Evolutionary conservation across 805 yeast species (phyloP), one percentile per base, ranked within the genome.

Genomic region (Priceomyces castillae): DNA sequence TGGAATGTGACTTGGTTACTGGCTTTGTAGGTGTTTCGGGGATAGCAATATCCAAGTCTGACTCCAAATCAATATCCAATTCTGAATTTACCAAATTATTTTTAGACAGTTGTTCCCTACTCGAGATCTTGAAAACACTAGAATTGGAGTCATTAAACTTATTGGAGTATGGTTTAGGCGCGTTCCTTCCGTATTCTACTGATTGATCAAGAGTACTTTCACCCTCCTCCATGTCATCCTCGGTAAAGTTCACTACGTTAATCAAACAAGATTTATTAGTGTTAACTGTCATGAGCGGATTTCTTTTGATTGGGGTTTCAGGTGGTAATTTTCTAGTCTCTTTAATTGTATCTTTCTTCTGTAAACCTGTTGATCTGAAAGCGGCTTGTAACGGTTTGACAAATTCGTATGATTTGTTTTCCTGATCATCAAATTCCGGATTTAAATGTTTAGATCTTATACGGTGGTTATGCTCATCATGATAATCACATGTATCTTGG

Each of bases 341-440:
- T 35, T 52, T 42, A 7, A 64, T 46, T 15, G 57, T 61, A 53
- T 59, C 69, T 67, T 62, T 81, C 68, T 64, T 84, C 70, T 82
- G 62, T 28, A 88, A 65, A 0, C 96, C 96, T 0, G 86, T 68
- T 2, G 90, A 77, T 59, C 80, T 74, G 62, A 88, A 88, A 12
- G 94, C 96, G 0, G 90, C 83, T 59, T 87, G 95, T 31, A 88
- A 71, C 2, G 96, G 96, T 57, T 84, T 86, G 17, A 86, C 94
- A 38, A 80, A 78, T 49, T 80, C 77, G 62, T 83, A 86, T 9
- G 71, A 66, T 19, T 47, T 51, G 41, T 70, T 70, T 41, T 69
- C 76, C 47, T 70, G 69, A 46, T 69, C 67, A 26, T 68, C 67
- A 40, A 35, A 39, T 40, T 39, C 49, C 9, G 15, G 23, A n/a